These are phyloP conservation scores for Vigna nakashimae DNA, from an alignment of 306 rosid genomes.

Conservation along the genomic window DNA sequence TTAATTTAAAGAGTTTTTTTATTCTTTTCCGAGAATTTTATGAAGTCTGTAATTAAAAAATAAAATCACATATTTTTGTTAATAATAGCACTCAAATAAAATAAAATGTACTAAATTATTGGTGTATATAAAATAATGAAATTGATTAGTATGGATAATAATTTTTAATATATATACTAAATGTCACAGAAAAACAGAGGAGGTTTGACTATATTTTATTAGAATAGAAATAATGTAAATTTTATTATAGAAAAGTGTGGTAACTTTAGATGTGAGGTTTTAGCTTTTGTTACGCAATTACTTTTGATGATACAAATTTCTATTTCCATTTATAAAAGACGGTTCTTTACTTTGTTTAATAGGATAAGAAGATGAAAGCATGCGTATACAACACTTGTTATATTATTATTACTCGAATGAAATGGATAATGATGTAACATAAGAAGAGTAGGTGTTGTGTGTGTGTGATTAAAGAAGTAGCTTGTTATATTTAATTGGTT, in stretches of 20 bases:
- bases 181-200: too few relatives aligned
- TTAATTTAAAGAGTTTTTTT: too few relatives aligned
- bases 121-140: neutral
- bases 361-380: constrained; percentile 34
- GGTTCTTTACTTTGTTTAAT: constrained; percentile 24
- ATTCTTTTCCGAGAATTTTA: too few relatives aligned
- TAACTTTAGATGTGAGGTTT: neutral
- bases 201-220: neutral
- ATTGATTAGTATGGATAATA: too few relatives aligned
- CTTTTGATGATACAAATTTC: constrained; percentile 16
- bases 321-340: constrained; percentile 19
- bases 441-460: neutral
- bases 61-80: too few relatives aligned
- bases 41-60: too few relatives aligned
- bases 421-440: constrained; percentile 20
- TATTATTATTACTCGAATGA: neutral
- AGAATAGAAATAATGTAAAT: neutral
- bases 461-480: neutral
- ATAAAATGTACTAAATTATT: too few relatives aligned
- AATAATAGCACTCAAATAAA: too few relatives aligned
- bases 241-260: neutral
- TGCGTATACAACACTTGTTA: neutral
- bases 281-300: neutral
- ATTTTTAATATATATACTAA: too few relatives aligned
- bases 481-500: too few relatives aligned